phyloP scores from a whole-genome alignment of 192 early-diverging fungal species.

The Backusella macrospora region DNA sequence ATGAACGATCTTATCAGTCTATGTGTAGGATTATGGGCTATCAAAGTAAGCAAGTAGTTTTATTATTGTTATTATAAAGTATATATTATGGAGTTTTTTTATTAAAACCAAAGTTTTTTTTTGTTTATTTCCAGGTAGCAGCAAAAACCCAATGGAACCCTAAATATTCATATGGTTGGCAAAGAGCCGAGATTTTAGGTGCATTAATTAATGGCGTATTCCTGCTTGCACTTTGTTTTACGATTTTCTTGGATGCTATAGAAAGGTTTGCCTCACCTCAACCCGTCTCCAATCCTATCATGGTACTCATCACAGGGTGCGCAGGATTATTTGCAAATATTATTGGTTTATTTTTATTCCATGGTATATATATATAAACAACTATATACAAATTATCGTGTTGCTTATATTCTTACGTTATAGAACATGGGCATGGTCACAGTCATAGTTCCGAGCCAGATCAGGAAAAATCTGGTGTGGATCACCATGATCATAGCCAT shows the following conservation, averaged over 20 bases:
- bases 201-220: constrained; percentile 93
- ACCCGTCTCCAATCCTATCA: constrained; percentile 68
- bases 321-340: constrained; percentile 81
- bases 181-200: constrained; percentile 90
- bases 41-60: constrained; percentile 43
- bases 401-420: background rate
- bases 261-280: constrained; percentile 77
- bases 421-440: constrained; percentile 61
- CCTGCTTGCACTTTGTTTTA: constrained; percentile 88
- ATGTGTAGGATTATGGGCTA: constrained; percentile 82
- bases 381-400: background rate
- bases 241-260: constrained; percentile 85
- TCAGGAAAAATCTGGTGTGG: constrained; percentile 34
- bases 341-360: constrained; percentile 81
- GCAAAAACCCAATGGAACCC: constrained; percentile 58
- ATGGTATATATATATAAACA: constrained; percentile 47
- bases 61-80: background rate
- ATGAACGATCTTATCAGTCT: constrained; percentile 79
- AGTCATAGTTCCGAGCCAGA: constrained; percentile 42
- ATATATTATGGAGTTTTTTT: background rate
- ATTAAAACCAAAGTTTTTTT: background rate
- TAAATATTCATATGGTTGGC: constrained; percentile 86
- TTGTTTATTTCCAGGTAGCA: constrained; percentile 51
- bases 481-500: constrained; percentile 38
- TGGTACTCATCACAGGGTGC: constrained; percentile 79